These are phyloP conservation scores for Ramalina peruviana DNA, from an alignment of 495 filamentous ascomycete species.

Conservation along the genomic window DNA sequence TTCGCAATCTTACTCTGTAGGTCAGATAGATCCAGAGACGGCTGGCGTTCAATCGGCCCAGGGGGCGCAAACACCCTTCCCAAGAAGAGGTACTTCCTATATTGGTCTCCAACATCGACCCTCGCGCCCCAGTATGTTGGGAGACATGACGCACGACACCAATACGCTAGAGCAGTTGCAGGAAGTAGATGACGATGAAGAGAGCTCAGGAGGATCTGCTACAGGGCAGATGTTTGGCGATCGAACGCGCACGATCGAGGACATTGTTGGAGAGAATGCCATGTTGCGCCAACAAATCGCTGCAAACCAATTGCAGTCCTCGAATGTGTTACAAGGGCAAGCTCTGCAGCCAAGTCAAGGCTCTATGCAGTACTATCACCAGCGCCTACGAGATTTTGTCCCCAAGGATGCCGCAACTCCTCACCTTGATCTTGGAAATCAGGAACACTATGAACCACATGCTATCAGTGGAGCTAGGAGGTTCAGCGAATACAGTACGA, in stretches of 20 bases:
- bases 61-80: conserved; percentile 26
- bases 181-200: conserved; percentile 73
- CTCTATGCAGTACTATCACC: conserved; percentile 29
- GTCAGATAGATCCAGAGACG: conserved; percentile 68
- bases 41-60: conserved; percentile 31
- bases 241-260: conserved; percentile 56
- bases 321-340: neutral
- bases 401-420: conserved; percentile 60
- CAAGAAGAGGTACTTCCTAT: conserved; percentile 40
- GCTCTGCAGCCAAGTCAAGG: conserved; percentile 2
- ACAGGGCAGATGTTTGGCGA: conserved; percentile 41
- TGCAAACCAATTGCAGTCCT: conserved; percentile 38
- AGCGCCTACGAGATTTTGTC: conserved; percentile 47
- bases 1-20: conserved; percentile 93
- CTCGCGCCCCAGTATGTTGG: conserved; percentile 74
- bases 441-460: conserved; percentile 41
- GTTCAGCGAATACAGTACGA: conserved; percentile 48
- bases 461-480: conserved; percentile 35
- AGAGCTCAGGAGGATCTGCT: conserved; percentile 54
- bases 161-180: conserved; percentile 60
- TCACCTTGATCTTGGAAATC: conserved; percentile 54
- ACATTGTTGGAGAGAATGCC: conserved; percentile 59
- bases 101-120: conserved; percentile 66
- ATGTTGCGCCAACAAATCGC: conserved; percentile 54
- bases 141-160: conserved; percentile 60